phyloP scores from a whole-genome alignment of 805 yeast species.

The Metschnikowia proteae region DNA sequence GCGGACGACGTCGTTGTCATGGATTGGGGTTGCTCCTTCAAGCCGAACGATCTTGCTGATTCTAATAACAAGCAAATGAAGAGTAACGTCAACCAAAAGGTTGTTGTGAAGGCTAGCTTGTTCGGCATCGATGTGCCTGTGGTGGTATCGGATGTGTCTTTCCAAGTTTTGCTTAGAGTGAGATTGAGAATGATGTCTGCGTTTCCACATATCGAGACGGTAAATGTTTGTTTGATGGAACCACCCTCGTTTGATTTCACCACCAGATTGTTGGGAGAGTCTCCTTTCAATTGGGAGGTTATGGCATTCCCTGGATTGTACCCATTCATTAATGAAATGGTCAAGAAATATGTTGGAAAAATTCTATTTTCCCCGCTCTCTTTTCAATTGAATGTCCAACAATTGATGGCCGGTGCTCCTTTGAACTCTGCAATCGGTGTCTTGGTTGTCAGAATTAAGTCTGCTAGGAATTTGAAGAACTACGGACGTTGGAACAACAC shows the following conservation, averaged over 20 bases:
- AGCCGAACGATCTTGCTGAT: conserved; percentile 87
- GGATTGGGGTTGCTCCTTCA: conserved; percentile 94
- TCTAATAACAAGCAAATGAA: conserved; percentile 80
- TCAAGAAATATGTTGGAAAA: conserved; percentile 83
- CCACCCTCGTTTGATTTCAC: conserved; percentile 88
- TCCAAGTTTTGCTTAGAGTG: conserved; percentile 69
- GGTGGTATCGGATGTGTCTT: conserved; percentile 73
- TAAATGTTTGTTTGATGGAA: conserved; percentile 78
- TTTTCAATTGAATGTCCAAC: conserved; percentile 89
- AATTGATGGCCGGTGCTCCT: conserved; percentile 79
- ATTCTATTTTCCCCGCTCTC: conserved; percentile 86
- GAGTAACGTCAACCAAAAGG: conserved; percentile 77
- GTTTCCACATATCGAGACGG: conserved; percentile 91
- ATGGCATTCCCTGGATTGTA: conserved; percentile 84
- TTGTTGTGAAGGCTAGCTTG: conserved; percentile 71
- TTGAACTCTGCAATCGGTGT: conserved; percentile 83
- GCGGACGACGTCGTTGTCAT: conserved; percentile 89
- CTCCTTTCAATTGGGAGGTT: conserved; percentile 82
- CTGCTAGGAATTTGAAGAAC: conserved; percentile 66
- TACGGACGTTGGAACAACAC: conserved; percentile 71
- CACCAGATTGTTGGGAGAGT: conserved; percentile 70
- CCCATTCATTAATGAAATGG: conserved; percentile 79
- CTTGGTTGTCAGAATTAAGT: conserved; percentile 60
- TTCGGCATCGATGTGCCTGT: conserved; percentile 84
- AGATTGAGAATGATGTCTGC: conserved; percentile 85